Percentiles rank a stretch among this genome's conserved stretches.
These are phyloP conservation scores for Austroboletus eburneus DNA, from an alignment of 768 basidiomycete species.

Conservation along the genomic window DNA sequence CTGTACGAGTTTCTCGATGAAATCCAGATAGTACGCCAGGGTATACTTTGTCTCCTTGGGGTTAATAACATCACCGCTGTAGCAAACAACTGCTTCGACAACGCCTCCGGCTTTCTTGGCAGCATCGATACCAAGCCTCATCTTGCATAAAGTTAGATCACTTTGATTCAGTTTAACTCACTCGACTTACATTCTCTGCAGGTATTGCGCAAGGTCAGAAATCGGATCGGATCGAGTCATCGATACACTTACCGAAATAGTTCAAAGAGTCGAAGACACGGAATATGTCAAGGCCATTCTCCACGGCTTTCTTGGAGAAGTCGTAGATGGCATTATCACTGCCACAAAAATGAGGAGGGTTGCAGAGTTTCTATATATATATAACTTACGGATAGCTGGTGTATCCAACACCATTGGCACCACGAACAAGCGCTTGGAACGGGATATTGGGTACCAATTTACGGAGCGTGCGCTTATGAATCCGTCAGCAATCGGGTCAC, in stretches of 20 bases:
- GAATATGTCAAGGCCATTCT: slow-evolving; percentile 99
- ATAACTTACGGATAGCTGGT: slow-evolving; percentile 88
- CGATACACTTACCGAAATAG: slow-evolving; percentile 74
- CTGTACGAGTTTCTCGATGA: slow-evolving; percentile 85
- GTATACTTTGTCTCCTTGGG: slow-evolving; percentile 97
- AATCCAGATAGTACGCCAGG: slow-evolving; percentile 94
- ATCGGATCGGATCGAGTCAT: neutral
- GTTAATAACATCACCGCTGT: slow-evolving; percentile 95
- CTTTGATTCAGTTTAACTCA: no score
- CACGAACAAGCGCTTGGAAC: slow-evolving; percentile 95
- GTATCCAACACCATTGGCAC: slow-evolving; percentile 98
- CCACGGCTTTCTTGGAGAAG: slow-evolving; percentile 99
- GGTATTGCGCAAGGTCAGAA: slow-evolving; percentile 5
- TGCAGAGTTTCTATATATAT: neutral
- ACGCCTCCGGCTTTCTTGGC: slow-evolving; percentile 99
- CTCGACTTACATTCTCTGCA: slow-evolving; percentile 62
- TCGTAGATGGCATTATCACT: slow-evolving; percentile 99
- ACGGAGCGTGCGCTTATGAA: slow-evolving; percentile 72
- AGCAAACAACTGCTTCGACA: slow-evolving; percentile 95
- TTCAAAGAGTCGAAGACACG: slow-evolving; percentile 98
- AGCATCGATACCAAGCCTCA: slow-evolving; percentile 97
- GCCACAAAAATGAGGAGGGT: slow-evolving; percentile 8
- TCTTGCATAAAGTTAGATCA: slow-evolving; percentile 46
- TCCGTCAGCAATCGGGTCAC: slow-evolving; percentile 9
- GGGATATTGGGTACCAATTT: slow-evolving; percentile 98